These are phyloP conservation scores for Saprolegnia diclina DNA, from an alignment of 352 stramenopile species.

Conservation along the genomic window DNA sequence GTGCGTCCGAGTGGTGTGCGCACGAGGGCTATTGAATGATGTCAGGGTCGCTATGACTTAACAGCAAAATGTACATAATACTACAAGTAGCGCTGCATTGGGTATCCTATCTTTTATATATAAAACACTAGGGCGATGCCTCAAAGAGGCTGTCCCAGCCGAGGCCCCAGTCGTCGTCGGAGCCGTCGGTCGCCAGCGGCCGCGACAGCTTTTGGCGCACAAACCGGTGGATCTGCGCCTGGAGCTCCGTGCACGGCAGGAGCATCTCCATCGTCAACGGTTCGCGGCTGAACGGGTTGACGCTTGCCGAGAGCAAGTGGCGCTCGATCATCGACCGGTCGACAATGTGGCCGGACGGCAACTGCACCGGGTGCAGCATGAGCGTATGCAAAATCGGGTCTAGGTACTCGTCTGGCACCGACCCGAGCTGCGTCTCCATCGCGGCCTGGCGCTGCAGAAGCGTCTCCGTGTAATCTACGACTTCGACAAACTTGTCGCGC, in stretches of 20 bases:
- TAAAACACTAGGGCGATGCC: not conserved
- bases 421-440: slow-evolving; percentile 71
- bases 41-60: too few relatives aligned
- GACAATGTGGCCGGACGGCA: slow-evolving; percentile 90
- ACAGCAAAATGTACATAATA: too few relatives aligned
- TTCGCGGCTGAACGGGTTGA: slow-evolving; percentile 95
- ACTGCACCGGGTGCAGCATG: slow-evolving; percentile 93
- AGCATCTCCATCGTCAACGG: slow-evolving; percentile 72
- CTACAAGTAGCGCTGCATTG: too few relatives aligned
- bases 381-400: slow-evolving; percentile 92
- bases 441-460: slow-evolving; percentile 6
- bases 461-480: slow-evolving; percentile 17
- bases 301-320: slow-evolving; percentile 89
- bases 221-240: slow-evolving; percentile 40
- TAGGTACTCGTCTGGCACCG: slow-evolving; percentile 94
- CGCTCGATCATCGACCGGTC: slow-evolving; percentile 94
- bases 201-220: slow-evolving; percentile 31
- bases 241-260: slow-evolving; percentile 47
- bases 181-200: not conserved
- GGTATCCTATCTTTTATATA: too few relatives aligned
- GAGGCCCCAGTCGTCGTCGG: slow-evolving; percentile 11
- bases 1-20: too few relatives aligned
- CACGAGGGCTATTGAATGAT: too few relatives aligned
- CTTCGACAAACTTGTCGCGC: slow-evolving; percentile 22
- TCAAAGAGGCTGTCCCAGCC: slow-evolving; percentile 22